Base-by-base conservation (phyloP, 31 red algal genomes). In the Endocladia muricata region DNA sequence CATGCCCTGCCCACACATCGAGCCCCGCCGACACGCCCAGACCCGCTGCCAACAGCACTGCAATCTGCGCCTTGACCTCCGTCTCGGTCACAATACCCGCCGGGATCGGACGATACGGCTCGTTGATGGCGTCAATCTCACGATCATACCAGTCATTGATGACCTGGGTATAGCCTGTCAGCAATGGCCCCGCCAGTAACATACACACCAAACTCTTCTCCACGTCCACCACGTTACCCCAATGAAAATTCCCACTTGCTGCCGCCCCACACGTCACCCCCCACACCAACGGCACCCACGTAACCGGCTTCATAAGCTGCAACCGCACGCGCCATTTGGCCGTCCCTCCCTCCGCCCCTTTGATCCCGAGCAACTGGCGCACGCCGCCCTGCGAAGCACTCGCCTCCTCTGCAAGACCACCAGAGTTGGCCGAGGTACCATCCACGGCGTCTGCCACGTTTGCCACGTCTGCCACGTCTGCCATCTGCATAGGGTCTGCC, bases 221-320 rank as follows among this genome's bases (percentile, higher is more conserved):
- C 9, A 89, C 69, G 58, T 94, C 88, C 21, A 49, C 32, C 22
- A 83, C 77, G 49, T 88, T 48, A 13, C 37, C 77, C 96, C 96
- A 99, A 4, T 85, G 72, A 61, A 73, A 99, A 44, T 93, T 84
- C 2, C 96, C 96, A 1, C 88, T 92, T 28, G 96, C 96, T 37
- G 92, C 92, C 19, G 96, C 96, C 37, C 96, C 96, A 72, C 96
- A 99, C 36, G 74, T 78, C 19, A 99, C 96, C 19, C 96, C 96
- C 96, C 96, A 99, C 25, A 99, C 43, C 21, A 99, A 73, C 52
- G 96, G 96, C 1, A 99, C 79, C 96, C 96, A 99, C 1, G 96
- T 99, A 55, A 99, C 92, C 6, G 96, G 96, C 64, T 99, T 99
- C 88, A 93, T 95, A 37, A 99, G 80, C 92, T 99, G 96, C 56